Evolutionary conservation across 768 basidiomycete genomes (phyloP).

Genomic region (Pleurotus giganteus): DNA sequence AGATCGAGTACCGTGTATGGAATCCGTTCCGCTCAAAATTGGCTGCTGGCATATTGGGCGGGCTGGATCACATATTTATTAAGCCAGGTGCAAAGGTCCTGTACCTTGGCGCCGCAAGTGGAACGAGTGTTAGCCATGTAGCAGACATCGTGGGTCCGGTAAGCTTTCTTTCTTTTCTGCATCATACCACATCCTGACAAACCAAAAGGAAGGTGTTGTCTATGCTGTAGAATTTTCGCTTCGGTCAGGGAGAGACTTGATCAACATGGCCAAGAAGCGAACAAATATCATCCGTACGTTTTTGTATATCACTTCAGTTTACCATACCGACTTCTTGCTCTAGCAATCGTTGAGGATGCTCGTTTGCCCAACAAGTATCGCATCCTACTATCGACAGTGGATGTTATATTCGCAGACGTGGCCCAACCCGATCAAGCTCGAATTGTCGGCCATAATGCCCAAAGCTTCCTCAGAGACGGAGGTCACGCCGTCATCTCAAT

Average conservation of each 20-base stretch:
- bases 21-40: constrained; percentile 98
- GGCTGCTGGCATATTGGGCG: constrained; percentile 94
- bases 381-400: constrained; percentile 93
- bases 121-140: constrained; percentile 97
- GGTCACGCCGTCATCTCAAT: constrained; percentile 96
- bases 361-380: constrained; percentile 96
- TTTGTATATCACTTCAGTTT: neutral
- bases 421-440: constrained; percentile 99
- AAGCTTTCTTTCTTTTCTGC: constrained; percentile 25
- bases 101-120: constrained; percentile 96
- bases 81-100: constrained; percentile 93
- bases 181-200: constrained; percentile 12
- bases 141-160: constrained; percentile 98
- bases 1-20: constrained; percentile 98
- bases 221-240: constrained; percentile 99
- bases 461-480: constrained; percentile 92
- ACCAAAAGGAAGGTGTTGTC: constrained; percentile 84
- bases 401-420: constrained; percentile 97
- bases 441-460: constrained; percentile 90
- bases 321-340: constrained; percentile 7
- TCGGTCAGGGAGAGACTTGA: constrained; percentile 94
- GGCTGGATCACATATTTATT: constrained; percentile 92
- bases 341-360: constrained; percentile 96
- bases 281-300: constrained; percentile 96
- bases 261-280: constrained; percentile 99